These are phyloP conservation scores for Sporothrix pallida DNA, from an alignment of 2,329 filamentous ascomycete species.

Conservation along the genomic window DNA sequence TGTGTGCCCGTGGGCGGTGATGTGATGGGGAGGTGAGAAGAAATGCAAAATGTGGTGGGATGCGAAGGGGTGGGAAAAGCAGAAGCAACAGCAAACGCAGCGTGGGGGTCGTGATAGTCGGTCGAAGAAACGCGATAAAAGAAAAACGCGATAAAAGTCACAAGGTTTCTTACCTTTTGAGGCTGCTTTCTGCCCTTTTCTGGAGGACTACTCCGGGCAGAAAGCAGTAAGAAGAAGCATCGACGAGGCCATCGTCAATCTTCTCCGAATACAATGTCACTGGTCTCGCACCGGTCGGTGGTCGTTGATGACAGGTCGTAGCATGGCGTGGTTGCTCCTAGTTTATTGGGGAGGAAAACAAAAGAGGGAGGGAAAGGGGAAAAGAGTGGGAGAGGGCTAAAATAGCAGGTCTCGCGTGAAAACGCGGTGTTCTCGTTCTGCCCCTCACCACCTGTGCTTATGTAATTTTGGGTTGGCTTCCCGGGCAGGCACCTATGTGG, in stretches of 20 bases:
- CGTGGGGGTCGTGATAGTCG: not conserved
- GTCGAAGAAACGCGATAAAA: not conserved
- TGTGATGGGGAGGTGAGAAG: not conserved
- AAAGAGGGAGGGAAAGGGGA: too few species aligned
- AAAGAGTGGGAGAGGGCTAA: not conserved
- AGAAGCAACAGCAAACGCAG: not conserved
- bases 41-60: not conserved
- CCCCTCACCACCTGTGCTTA: not conserved
- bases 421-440: too few species aligned
- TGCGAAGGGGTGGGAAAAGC: not conserved
- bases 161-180: not conserved
- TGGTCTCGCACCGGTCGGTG: too few species aligned
- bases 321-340: not conserved
- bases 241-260: too few species aligned
- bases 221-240: not conserved
- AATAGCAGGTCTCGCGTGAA: not conserved
- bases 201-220: slow-evolving; percentile 10
- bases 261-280: not conserved
- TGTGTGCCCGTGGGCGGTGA: not conserved
- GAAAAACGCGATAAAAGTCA: not conserved
- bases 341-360: too few species aligned
- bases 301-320: too few species aligned
- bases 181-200: not conserved
- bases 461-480: not conserved
- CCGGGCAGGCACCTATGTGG: not conserved